Conservation (phyloP, 208 protist genomes). For the Zelonia costaricensis region DNA sequence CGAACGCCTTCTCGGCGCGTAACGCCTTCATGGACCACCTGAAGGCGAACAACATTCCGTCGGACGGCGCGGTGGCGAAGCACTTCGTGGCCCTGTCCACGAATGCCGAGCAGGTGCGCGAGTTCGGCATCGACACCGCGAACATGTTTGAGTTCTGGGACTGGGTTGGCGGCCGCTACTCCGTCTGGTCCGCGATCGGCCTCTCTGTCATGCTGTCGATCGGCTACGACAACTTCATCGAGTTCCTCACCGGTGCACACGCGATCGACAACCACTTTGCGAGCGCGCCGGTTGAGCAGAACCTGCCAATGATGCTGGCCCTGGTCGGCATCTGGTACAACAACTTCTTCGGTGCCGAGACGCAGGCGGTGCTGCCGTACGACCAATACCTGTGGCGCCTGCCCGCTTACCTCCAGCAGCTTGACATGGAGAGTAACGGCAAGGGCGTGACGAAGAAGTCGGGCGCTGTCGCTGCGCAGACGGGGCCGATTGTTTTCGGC, state of each 20-base stretch:
- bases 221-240: slow-evolving; percentile 95
- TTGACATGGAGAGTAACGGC: slow-evolving; percentile 98
- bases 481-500: slow-evolving; percentile 96
- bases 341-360: slow-evolving; percentile 96
- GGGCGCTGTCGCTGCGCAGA: slow-evolving; percentile 62
- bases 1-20: slow-evolving; percentile 93
- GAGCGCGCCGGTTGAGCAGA: slow-evolving; percentile 66
- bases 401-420: slow-evolving; percentile 98
- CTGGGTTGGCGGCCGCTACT: slow-evolving; percentile 98
- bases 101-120: slow-evolving; percentile 87
- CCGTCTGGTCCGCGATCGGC: slow-evolving; percentile 97
- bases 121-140: slow-evolving; percentile 95
- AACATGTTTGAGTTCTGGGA: slow-evolving; percentile 99
- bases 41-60: slow-evolving; percentile 39
- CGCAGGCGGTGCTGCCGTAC: slow-evolving; percentile 97
- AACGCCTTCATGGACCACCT: slow-evolving; percentile 83
- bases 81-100: slow-evolving; percentile 98
- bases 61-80: slow-evolving; percentile 86
- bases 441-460: slow-evolving; percentile 89
- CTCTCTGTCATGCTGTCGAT: slow-evolving; percentile 95
- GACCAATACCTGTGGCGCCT: slow-evolving; percentile 97
- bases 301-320: slow-evolving; percentile 95
- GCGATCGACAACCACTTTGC: slow-evolving; percentile 84
- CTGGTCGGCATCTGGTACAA: slow-evolving; percentile 97
- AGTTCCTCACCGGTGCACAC: slow-evolving; percentile 92